Base-by-base conservation (phyloP, 176 grass and related monocot genomes). In the Raddia guianensis region DNA sequence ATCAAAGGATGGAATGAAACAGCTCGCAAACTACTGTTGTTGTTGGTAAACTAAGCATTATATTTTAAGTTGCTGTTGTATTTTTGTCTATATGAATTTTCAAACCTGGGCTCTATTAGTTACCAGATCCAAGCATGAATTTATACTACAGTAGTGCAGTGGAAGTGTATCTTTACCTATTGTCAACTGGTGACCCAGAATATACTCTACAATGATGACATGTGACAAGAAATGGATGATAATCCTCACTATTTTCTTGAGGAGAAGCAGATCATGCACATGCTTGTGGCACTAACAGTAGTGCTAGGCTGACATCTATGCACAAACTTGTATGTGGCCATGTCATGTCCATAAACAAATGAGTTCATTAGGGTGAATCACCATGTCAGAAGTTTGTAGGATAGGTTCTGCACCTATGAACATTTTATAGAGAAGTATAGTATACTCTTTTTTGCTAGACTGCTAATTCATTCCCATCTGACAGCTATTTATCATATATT, bases 371-470 rank as follows among this genome's bases (percentile, higher is more conserved):
- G 34, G 13, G 67, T 61, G 80, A 67, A 35, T 68, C 43, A 19
- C 46, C 37, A 35, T 6, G 57, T 54, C 34, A 61, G 7, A 53
- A 19, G 5, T 61, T 83, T 58, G 13, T 6, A 74, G 18, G 35
- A 51, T 67, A 35, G 5, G 72, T 34, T 74, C 11, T 80, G 59
- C 34, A 20, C 45, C 53, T 68, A 61, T 21, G 5, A 69, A 35
- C 33, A 35, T 55, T 7, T 69, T 33, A 60, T 8, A 45, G 68
- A 74, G 52, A 68, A 74, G 11, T 15, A 68, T 66, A 5, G 33
- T 40, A 48, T 77, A 42, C 19, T 85, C 35, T 72, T 51, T 79
- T 49, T 33, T 69, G 53, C 62, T 61, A 15, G 55, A 61, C 54
- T 46, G 7, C 27, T 45, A 53, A 27, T 62, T 70, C 34, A 10